These are phyloP conservation scores for Penicillium egyptiacum DNA, from an alignment of 495 filamentous ascomycete genomes.

Conservation along the genomic window DNA sequence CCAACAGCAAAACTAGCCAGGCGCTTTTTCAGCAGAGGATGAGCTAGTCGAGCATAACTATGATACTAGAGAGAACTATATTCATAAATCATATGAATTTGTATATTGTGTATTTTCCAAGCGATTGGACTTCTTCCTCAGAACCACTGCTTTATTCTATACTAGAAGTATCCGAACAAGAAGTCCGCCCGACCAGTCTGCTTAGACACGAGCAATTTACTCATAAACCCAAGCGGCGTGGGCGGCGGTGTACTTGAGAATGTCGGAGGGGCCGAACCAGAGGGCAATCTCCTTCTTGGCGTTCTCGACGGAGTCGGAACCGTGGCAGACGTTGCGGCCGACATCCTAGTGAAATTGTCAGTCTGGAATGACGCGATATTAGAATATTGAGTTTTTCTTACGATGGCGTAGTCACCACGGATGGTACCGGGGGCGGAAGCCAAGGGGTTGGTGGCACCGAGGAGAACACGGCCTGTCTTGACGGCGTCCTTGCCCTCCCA, in stretches of 20 bases:
- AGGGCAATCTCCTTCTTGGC: constrained; percentile 99
- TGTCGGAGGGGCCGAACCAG: constrained; percentile 88
- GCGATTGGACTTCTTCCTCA: constrained; percentile 27
- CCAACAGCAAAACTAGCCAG: constrained; percentile 41
- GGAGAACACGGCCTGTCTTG: constrained; percentile 93
- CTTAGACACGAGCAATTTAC: constrained; percentile 45
- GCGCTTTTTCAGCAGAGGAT: constrained; percentile 41
- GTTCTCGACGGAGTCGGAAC: constrained; percentile 95
- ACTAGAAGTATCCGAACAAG: constrained; percentile 15
- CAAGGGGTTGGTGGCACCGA: constrained; percentile 97
- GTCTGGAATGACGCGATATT: not conserved
- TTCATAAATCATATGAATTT: constrained; percentile 24
- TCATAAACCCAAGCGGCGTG: constrained; percentile 94
- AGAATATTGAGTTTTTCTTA: constrained; percentile 30
- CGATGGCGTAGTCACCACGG: constrained; percentile 79
- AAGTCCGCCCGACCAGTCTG: constrained; percentile 22
- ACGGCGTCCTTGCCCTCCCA: constrained; percentile 97
- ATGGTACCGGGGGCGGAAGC: constrained; percentile 94
- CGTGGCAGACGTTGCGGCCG: constrained; percentile 99
- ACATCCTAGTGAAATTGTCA: constrained; percentile 59
- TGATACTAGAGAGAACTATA: constrained; percentile 1
- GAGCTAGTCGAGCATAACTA: constrained; percentile 9
- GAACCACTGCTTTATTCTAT: constrained; percentile 25
- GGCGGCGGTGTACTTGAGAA: constrained; percentile 75
- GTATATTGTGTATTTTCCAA: constrained; percentile 31